A percentile compares a stretch with the other conserved stretches of the same genome.
Evolutionary conservation across 2,329 filamentous ascomycete species (phyloP).

Genomic region (Stachybotrys chartarum): DNA sequence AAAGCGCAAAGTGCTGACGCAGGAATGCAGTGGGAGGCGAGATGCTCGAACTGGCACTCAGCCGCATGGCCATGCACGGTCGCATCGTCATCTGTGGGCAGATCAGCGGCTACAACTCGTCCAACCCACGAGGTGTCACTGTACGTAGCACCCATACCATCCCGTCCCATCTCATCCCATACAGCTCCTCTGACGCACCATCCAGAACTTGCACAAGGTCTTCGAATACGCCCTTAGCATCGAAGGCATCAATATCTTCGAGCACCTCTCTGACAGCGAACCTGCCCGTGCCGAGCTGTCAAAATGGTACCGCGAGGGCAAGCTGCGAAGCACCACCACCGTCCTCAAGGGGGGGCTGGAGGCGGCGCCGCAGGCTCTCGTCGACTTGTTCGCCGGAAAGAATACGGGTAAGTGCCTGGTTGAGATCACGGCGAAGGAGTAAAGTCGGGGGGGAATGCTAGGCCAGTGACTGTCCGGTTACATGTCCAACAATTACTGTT

Average conservation of each 20-base stretch:
- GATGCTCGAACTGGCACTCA: slow-evolving; percentile 56
- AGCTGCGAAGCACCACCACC: slow-evolving; percentile 61
- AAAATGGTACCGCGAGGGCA: slow-evolving; percentile 60
- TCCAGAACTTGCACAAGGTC: slow-evolving; percentile 32
- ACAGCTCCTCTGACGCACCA: slow-evolving; percentile 19
- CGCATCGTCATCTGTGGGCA: slow-evolving; percentile 63
- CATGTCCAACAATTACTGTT: too few relatives aligned
- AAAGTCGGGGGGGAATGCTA: too few relatives aligned
- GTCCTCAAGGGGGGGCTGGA: slow-evolving; percentile 59
- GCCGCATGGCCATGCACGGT: slow-evolving; percentile 48
- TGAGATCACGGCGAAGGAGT: neutral
- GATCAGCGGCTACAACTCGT: slow-evolving; percentile 59
- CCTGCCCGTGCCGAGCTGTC: slow-evolving; percentile 51
- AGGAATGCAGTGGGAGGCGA: slow-evolving; percentile 49
- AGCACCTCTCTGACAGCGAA: slow-evolving; percentile 50
- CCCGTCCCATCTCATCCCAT: neutral
- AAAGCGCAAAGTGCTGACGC: neutral
- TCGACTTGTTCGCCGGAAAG: slow-evolving; percentile 55
- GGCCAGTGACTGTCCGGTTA: too few relatives aligned
- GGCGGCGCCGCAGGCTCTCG: slow-evolving; percentile 52
- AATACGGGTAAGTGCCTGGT: slow-evolving; percentile 58
- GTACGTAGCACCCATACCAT: neutral
- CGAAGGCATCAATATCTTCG: slow-evolving; percentile 65
- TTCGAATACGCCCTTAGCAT: slow-evolving; percentile 47
- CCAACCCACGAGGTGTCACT: slow-evolving; percentile 45